Evolutionary conservation across 2,329 filamentous ascomycete species (phyloP).

Genomic region (Pseudogymnoascus sp.): DNA sequence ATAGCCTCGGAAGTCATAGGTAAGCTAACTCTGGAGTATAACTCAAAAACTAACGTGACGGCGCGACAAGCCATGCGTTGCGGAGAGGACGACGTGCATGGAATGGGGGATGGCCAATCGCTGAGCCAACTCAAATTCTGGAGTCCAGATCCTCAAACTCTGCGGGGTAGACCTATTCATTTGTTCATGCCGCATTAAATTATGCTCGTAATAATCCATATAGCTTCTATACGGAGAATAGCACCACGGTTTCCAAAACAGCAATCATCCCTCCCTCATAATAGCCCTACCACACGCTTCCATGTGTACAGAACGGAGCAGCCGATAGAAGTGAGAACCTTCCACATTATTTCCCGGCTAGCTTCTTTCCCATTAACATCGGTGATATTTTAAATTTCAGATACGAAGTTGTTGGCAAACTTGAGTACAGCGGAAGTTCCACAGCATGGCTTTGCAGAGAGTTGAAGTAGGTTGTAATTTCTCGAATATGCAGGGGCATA

Average conservation of each 20-base stretch:
- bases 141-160: too few species aligned
- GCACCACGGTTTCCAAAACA: background rate
- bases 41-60: background rate
- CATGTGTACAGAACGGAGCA: background rate
- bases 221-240: background rate
- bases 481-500: background rate
- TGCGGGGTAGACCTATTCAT: background rate
- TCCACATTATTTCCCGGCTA: background rate
- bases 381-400: conserved; percentile 15
- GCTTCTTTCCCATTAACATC: conserved; percentile 16
- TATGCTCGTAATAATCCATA: background rate
- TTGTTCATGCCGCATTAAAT: background rate
- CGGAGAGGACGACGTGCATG: too few species aligned
- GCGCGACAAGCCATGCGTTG: background rate
- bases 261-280: background rate
- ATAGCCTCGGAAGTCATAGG: background rate
- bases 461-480: conserved; percentile 18
- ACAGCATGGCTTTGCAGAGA: conserved; percentile 20
- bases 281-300: background rate
- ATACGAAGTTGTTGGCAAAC: conserved; percentile 20
- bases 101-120: too few species aligned
- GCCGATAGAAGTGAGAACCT: background rate
- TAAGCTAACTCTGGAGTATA: background rate
- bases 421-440: conserved; percentile 18
- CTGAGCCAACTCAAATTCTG: too few species aligned